phyloP scores from a whole-genome alignment of 257 asterid species.

The Craterostigma plantagineum region DNA sequence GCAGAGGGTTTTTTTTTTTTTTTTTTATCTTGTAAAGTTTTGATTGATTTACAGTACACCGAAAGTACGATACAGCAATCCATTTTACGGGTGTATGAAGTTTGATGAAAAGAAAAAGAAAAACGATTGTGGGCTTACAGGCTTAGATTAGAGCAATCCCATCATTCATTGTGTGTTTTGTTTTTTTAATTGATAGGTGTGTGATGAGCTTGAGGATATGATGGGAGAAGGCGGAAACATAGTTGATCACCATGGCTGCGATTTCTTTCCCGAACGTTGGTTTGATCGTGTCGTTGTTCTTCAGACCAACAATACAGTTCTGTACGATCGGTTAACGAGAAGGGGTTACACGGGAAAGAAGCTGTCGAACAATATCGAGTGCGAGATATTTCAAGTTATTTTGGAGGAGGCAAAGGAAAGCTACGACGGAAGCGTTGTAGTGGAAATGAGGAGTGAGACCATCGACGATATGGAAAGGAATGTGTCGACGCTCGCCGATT shows the following conservation, averaged over 20 bases:
- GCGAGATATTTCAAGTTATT: slow-evolving; percentile 78
- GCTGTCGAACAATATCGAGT: slow-evolving; percentile 70
- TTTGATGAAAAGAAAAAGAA: too few species aligned
- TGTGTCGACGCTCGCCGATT: slow-evolving; percentile 28
- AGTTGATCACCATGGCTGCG: slow-evolving; percentile 92
- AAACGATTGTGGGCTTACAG: too few species aligned
- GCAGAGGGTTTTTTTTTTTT: too few species aligned
- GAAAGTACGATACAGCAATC: too few species aligned
- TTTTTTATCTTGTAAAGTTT: too few species aligned
- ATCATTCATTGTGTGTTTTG: background rate
- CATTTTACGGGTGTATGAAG: too few species aligned
- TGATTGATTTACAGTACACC: too few species aligned
- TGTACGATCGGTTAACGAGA: slow-evolving; percentile 66
- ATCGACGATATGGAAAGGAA: slow-evolving; percentile 44
- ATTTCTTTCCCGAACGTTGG: slow-evolving; percentile 95
- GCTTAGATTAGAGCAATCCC: too few species aligned
- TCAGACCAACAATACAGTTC: slow-evolving; percentile 51
- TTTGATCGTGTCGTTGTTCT: slow-evolving; percentile 69
- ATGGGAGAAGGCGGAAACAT: slow-evolving; percentile 93
- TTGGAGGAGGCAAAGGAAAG: slow-evolving; percentile 86
- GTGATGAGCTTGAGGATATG: slow-evolving; percentile 88
- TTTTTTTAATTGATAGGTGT: slow-evolving; percentile 50
- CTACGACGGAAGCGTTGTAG: slow-evolving; percentile 53
- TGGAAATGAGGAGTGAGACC: slow-evolving; percentile 44
- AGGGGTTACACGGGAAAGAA: slow-evolving; percentile 71